Conservation (phyloP, 306 rosid species). For the Trifolium repens region DNA sequence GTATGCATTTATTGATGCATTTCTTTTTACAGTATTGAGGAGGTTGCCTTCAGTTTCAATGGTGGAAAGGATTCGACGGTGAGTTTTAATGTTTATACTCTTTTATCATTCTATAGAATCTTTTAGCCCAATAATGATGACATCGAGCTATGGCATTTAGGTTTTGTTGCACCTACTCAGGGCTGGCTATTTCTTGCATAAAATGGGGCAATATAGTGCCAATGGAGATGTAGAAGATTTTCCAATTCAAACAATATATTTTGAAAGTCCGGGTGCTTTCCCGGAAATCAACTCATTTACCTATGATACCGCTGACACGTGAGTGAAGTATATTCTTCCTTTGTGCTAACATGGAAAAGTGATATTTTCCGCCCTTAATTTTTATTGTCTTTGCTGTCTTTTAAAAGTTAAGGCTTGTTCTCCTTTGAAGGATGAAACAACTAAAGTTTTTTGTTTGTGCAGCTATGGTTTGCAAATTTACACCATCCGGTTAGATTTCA, state of each 20-base stretch:
- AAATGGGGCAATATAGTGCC: conserved; percentile 61
- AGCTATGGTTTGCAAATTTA: conserved; percentile 90
- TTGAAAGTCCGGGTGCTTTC: conserved; percentile 77
- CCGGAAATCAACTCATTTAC: conserved; percentile 90
- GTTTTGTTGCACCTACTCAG: conserved; percentile 91
- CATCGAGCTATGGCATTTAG: conserved; percentile 55
- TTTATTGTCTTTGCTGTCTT: conserved; percentile 17
- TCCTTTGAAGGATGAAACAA: conserved; percentile 24
- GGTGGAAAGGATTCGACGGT: conserved; percentile 99
- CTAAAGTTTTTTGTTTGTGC: conserved; percentile 49
- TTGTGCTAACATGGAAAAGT: neutral
- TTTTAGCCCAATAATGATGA: conserved; percentile 35
- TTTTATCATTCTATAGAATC: conserved; percentile 31
- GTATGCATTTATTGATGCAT: conserved; percentile 24
- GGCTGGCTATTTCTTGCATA: conserved; percentile 89
- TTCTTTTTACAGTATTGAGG: conserved; percentile 70
- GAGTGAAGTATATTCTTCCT: conserved; percentile 49
- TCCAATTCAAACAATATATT: conserved; percentile 88
- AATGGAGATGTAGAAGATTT: conserved; percentile 61
- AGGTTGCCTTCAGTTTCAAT: conserved; percentile 94
- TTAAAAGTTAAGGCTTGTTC: conserved; percentile 15
- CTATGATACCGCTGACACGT: conserved; percentile 71
- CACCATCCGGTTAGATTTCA: conserved; percentile 78
- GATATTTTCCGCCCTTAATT: conserved; percentile 19
- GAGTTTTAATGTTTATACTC: conserved; percentile 47